Evolutionary conservation across 441 rosid genomes (phyloP), one percentile per base, ranked within the genome.

Genomic region (California macrophylla): DNA sequence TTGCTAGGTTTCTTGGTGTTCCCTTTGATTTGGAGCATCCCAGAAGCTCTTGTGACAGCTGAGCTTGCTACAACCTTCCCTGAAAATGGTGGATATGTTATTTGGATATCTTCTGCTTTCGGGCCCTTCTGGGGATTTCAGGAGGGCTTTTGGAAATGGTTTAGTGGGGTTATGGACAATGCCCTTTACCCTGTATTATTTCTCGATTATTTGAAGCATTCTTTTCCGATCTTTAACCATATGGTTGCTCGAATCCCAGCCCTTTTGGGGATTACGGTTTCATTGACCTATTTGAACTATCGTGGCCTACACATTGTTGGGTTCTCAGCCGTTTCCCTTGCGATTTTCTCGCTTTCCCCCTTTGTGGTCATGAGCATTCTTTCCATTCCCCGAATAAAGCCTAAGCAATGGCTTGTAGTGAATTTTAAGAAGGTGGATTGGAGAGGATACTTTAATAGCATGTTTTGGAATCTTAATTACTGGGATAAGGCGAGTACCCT

Each of bases 401-500:
- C 92, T 34, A 72, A 25, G 71, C 82, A 84, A 42, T 93, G 98
- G 97, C 60, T 93, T 47, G 81, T 77, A 50, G 84, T 93, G 13
- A 89, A 91, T 78, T 79, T 76, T 63, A 74, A 68, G 72, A 84
- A 77, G 74, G 87, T 93, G 36, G 79, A 93, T 64, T 93, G 97
- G 98, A 91, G 93, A 74, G 87, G 87, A 1, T 89, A 86, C 76
- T 89, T 93, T 75, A 93, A 91, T 73, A 77, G 89, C 69, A 80
- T 89, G 93, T 91, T 91, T 78, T 91, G 97, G 97, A 93, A 91
- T 79, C 75, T 87, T 64, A 93, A 91, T 63, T 93, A 87, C 68
- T 93, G 98, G 98, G 98, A 93, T 9, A 87, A 87, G 82, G 95
- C 92, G 13, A 93, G 98, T 81, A 91, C 98, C 10, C 89, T 93